Conservation (phyloP, 108 stramenopile genomes). For the Chaetoceros muelleri region DNA sequence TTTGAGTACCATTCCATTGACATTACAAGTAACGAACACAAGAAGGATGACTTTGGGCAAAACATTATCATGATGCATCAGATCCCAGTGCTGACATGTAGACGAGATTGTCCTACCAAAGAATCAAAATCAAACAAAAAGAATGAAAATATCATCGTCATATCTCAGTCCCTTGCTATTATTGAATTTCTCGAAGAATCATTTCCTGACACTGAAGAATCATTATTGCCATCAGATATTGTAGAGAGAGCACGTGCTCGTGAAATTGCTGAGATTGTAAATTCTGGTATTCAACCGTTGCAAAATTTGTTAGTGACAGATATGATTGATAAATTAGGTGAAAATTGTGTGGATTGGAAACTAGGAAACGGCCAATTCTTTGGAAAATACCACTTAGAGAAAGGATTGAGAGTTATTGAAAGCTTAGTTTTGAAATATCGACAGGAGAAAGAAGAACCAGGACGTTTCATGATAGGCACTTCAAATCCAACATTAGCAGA, state of each 20-base stretch:
- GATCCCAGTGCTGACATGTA: conserved; percentile 39
- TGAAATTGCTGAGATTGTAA: conserved; percentile 62
- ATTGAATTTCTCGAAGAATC: conserved; percentile 66
- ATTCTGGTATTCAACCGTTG: conserved; percentile 59
- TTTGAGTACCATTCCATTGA: conserved; percentile 40
- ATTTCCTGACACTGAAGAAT: conserved; percentile 28
- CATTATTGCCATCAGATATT: conserved; percentile 30
- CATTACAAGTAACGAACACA: conserved; percentile 25
- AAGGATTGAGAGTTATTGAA: conserved; percentile 45
- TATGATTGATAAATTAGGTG: conserved; percentile 17
- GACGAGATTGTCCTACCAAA: neutral
- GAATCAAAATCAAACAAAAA: too few species aligned
- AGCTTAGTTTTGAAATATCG: conserved; percentile 18
- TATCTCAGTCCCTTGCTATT: conserved; percentile 64
- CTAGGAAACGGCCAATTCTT: conserved; percentile 24
- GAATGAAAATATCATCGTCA: conserved; percentile 19
- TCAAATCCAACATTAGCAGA: conserved; percentile 69
- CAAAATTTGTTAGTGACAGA: conserved; percentile 39
- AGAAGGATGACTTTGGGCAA: conserved; percentile 18
- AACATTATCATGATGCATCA: conserved; percentile 46
- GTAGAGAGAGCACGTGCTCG: conserved; percentile 30
- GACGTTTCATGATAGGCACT: conserved; percentile 55
- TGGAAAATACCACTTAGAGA: conserved; percentile 27
- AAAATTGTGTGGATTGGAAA: conserved; percentile 6
- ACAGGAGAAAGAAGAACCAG: conserved; percentile 7